Conservation (phyloP, 148 eudicot genomes). For the Agrostemma githago region DNA sequence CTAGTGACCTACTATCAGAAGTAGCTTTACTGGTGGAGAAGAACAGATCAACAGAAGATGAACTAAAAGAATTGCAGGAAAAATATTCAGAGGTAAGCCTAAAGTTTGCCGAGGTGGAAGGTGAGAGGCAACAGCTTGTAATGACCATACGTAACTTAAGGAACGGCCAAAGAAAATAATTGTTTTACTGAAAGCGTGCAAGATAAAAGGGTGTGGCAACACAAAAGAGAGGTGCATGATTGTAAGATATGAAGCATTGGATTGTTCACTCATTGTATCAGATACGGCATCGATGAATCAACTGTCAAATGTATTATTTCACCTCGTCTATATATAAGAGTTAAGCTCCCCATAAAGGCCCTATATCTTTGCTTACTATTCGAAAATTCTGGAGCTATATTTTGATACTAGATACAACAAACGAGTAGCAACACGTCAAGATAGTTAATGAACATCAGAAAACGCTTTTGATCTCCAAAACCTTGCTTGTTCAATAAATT, state of each 20-base stretch:
- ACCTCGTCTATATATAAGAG: not conserved
- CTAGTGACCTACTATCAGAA: slow-evolving; percentile 39
- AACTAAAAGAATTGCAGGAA: slow-evolving; percentile 80
- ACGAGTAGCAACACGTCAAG: not conserved
- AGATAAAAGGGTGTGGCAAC: slow-evolving; percentile 1
- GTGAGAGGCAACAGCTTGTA: slow-evolving; percentile 66
- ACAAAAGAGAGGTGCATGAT: slow-evolving; percentile 3
- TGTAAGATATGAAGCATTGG: slow-evolving; percentile 3
- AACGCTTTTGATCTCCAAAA: not conserved
- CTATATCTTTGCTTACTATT: not conserved
- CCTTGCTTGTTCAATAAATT: not conserved
- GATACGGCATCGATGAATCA: not conserved
- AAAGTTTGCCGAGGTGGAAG: slow-evolving; percentile 96
- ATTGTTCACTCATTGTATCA: not conserved
- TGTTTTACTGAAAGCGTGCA: not conserved
- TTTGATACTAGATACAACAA: not conserved
- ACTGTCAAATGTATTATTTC: not conserved
- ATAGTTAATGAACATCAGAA: not conserved
- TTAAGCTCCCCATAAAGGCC: not conserved
- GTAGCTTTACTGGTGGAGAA: slow-evolving; percentile 46
- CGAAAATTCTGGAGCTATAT: not conserved
- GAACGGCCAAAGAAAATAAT: slow-evolving; percentile 56
- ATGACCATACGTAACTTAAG: slow-evolving; percentile 63
- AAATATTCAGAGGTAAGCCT: slow-evolving; percentile 92
- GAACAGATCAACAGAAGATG: slow-evolving; percentile 58